These are phyloP conservation scores for Lipomyces starkeyi DNA, from an alignment of 805 yeast genomes.

Conservation along the genomic window DNA sequence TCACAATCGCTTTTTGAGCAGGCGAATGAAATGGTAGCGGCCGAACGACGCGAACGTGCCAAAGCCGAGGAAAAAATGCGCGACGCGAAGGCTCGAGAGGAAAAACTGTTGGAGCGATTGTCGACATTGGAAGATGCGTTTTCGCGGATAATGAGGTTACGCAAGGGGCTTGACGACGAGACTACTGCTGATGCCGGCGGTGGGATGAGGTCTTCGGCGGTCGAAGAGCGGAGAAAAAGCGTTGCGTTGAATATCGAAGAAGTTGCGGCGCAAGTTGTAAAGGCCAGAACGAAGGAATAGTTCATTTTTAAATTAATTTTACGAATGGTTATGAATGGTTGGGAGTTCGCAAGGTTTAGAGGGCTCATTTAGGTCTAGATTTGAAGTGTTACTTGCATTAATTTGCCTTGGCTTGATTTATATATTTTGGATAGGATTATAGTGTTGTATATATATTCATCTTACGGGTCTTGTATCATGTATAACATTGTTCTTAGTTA, in stretches of 20 bases:
- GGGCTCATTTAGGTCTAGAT: neutral
- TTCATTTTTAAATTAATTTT: neutral
- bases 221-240: constrained; percentile 5
- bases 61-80: constrained; percentile 23
- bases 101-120: constrained; percentile 20
- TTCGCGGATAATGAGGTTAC: constrained; percentile 15
- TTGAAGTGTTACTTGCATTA: neutral
- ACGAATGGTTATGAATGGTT: neutral
- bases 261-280: constrained; percentile 24
- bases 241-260: constrained; percentile 21
- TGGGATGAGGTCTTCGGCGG: neutral
- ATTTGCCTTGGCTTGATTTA: neutral
- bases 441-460: neutral
- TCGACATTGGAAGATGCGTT: constrained; percentile 28
- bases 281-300: neutral
- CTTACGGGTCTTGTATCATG: neutral
- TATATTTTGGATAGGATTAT: neutral
- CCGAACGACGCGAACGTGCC: constrained; percentile 36
- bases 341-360: neutral
- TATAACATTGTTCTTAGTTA: neutral
- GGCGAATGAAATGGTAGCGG: constrained; percentile 39
- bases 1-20: constrained; percentile 39
- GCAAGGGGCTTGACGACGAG: constrained; percentile 18
- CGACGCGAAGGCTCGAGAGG: constrained; percentile 28
- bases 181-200: neutral